These are phyloP conservation scores for Microglena sp. DNA, from an alignment of 139 green algal genomes.

Conservation along the genomic window DNA sequence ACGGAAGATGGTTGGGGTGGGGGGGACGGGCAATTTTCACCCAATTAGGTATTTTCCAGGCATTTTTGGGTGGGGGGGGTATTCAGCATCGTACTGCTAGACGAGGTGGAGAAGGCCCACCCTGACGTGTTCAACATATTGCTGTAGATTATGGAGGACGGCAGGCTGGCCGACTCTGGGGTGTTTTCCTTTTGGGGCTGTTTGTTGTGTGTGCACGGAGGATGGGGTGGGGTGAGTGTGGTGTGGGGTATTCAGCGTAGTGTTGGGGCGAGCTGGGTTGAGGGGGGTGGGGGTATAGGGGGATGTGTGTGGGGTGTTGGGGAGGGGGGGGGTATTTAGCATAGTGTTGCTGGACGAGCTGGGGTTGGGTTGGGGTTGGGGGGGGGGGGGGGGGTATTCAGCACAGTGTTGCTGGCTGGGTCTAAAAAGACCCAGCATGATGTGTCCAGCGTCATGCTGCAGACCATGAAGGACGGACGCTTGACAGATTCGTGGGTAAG, in stretches of 20 bases:
- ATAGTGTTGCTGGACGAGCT: too few species aligned
- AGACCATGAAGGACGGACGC: constrained; percentile 89
- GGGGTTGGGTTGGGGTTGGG: neutral
- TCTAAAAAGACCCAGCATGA: constrained; percentile 2
- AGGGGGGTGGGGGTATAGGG: too few species aligned
- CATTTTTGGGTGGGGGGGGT: too few species aligned
- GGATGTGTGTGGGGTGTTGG: too few species aligned
- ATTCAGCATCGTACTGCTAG: constrained; percentile 86
- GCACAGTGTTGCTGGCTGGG: neutral
- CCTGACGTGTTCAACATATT: constrained; percentile 98
- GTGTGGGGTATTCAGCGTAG: neutral
- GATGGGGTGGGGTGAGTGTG: too few species aligned
- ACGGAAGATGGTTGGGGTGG: too few species aligned
- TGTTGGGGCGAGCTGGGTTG: neutral
- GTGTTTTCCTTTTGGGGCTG: constrained; percentile 5
- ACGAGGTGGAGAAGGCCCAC: constrained; percentile 99
- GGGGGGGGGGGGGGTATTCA: too few species aligned
- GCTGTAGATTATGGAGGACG: constrained; percentile 95
- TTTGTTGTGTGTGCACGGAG: too few species aligned
- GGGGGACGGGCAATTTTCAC: too few species aligned
- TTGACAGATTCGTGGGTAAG: constrained; percentile 70
- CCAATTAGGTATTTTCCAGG: too few species aligned
- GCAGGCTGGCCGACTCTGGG: constrained; percentile 77
- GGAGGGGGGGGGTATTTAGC: too few species aligned
- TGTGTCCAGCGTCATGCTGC: constrained; percentile 95